These are phyloP conservation scores for Rusavskia elegans DNA, from an alignment of 495 filamentous ascomycete species.

Conservation along the genomic window DNA sequence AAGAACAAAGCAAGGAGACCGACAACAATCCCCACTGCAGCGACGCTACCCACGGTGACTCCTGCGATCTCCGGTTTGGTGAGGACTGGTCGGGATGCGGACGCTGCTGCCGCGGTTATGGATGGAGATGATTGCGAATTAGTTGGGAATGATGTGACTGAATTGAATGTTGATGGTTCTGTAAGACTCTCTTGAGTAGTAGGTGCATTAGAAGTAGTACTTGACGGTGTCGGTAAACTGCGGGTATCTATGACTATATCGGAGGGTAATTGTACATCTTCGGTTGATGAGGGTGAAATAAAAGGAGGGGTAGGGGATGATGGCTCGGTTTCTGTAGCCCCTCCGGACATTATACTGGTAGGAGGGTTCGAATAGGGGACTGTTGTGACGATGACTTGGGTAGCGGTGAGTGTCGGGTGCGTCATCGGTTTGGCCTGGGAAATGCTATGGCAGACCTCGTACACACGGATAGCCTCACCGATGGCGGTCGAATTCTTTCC, in stretches of 20 bases:
- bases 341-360: neutral
- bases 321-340: neutral
- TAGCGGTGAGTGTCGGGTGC: conserved; percentile 11
- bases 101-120: neutral
- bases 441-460: conserved; percentile 7
- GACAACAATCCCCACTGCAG: conserved; percentile 7
- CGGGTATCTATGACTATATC: neutral
- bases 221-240: neutral
- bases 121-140: neutral
- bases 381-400: neutral
- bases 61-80: conserved; percentile 15
- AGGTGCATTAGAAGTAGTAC: no score
- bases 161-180: neutral
- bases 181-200: no score
- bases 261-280: neutral
- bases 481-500: conserved; percentile 6
- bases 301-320: neutral
- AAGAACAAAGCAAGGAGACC: conserved; percentile 10
- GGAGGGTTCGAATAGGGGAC: neutral
- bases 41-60: conserved; percentile 11
- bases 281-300: neutral
- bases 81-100: conserved; percentile 2
- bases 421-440: conserved; percentile 7
- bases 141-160: neutral
- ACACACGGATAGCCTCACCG: neutral